Base-by-base conservation (phyloP, 495 filamentous ascomycete species). In the Penicillium waksmanii region DNA sequence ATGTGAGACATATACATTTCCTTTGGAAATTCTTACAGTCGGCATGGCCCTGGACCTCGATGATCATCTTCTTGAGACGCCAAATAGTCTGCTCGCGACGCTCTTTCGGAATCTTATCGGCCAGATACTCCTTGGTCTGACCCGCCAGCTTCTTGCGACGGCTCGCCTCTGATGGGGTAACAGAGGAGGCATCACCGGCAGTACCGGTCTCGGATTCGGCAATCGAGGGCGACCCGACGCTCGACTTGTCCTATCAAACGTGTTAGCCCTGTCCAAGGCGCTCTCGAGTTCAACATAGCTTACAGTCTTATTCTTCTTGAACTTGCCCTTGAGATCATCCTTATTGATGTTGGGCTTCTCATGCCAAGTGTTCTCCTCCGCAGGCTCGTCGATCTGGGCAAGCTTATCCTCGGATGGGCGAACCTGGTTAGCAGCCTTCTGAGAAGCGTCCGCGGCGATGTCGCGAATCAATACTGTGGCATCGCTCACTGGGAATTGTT, bases 41-140 rank as follows among this genome's bases (percentile, higher is more conserved):
- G 52, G 87, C 85, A 68, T 97, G 95, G 40, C 92, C 87, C 72
- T 98, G 95, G 56, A 96, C 89, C 80, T 98, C 95, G 55, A 97
- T 82, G 25, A 98, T 77, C 91, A 98, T 96, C 84, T 97, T 98
- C 86, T 97, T 98, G 57, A 98, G 73, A 49, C 95, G 90, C 83
- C 87, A 97, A 66, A 97, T 86, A 23, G 86, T 87, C 79, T 96
- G 94, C 3, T 98, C 93, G 31, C 94, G 92, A 57, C 96, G 92
- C 76, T 98, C 94, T 78, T 93, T 80, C 0, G 95, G 94, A 72
- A 98, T 80, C 80, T 97, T 98, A 52, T 85, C 80, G 15, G 81
- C 79, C 23, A 97, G 70, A 67, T 97, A 98, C 55, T 88, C 83
- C 68, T 81, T 86, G 25, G 86, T 81, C 48, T 83, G 82, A 31